Evolutionary conservation across 768 basidiomycete species (phyloP).

Genomic region (Macrolepiota albuminosa): DNA sequence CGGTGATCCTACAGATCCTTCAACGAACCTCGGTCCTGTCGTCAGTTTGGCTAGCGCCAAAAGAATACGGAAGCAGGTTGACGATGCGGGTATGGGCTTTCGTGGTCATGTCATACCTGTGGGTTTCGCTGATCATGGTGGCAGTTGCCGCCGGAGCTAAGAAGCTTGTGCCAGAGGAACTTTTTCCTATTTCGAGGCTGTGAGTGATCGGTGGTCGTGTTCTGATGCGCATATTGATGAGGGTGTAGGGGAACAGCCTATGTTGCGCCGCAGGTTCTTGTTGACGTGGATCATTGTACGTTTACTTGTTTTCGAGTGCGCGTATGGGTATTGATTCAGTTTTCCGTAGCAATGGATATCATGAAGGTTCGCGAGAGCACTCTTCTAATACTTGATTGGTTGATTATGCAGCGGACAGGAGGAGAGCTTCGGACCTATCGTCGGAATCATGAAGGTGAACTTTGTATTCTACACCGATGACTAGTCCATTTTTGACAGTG

Average conservation of each 20-base stretch:
- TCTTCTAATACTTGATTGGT: background rate
- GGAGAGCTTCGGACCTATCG: slow-evolving; percentile 90
- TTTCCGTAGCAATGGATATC: slow-evolving; percentile 71
- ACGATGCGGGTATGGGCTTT: slow-evolving; percentile 63
- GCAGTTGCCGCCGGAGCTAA: slow-evolving; percentile 77
- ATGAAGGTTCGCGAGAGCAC: slow-evolving; percentile 60
- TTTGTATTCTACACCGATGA: background rate
- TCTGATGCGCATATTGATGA: background rate
- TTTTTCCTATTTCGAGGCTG: slow-evolving; percentile 66
- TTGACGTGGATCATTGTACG: slow-evolving; percentile 86
- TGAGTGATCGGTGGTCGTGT: slow-evolving; percentile 28
- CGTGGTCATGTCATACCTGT: background rate
- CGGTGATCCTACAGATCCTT: slow-evolving; percentile 73
- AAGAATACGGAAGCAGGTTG: slow-evolving; percentile 80
- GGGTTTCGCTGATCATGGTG: background rate
- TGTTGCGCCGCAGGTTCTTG: slow-evolving; percentile 87
- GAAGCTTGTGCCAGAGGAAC: slow-evolving; percentile 60
- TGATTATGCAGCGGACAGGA: slow-evolving; percentile 36
- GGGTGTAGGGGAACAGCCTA: slow-evolving; percentile 67
- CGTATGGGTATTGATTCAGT: background rate
- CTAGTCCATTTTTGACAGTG: background rate
- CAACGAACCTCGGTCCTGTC: slow-evolving; percentile 88
- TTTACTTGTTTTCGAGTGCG: slow-evolving; percentile 14
- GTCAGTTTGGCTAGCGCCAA: slow-evolving; percentile 84
- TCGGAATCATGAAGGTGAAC: slow-evolving; percentile 86